phyloP scores from a whole-genome alignment of 148 eudicot genomes.

The Selenicereus undatus region DNA sequence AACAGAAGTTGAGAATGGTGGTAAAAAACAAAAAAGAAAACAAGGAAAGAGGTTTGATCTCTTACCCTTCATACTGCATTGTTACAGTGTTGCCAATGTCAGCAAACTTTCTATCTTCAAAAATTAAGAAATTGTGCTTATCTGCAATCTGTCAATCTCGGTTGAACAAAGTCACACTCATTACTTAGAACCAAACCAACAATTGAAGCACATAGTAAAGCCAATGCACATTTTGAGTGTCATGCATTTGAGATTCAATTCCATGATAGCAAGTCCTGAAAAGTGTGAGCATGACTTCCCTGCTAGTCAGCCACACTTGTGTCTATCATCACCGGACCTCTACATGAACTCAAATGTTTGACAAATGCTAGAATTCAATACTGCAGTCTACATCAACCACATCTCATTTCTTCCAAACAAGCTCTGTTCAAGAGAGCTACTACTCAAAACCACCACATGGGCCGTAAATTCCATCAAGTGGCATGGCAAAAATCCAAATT shows the following conservation, averaged over 20 bases:
- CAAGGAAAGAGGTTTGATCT: neutral
- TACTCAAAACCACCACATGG: neutral
- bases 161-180: neutral
- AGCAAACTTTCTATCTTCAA: constrained; percentile 96
- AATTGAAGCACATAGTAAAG: neutral
- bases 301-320: neutral
- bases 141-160: constrained; percentile 70
- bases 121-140: constrained; percentile 86
- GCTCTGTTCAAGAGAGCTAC: neutral
- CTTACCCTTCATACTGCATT: constrained; percentile 96
- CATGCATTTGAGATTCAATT: neutral
- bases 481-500: neutral
- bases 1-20: neutral
- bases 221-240: neutral
- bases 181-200: neutral
- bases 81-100: constrained; percentile 97
- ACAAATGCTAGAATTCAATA: too few species aligned
- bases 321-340: neutral
- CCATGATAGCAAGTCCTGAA: neutral
- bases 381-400: too few species aligned
- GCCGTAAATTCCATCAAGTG: neutral
- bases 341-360: neutral
- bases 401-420: too few species aligned
- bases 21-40: too few species aligned
- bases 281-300: neutral